These are phyloP conservation scores for Lactuca sativa DNA, from an alignment of 129 eudicot genomes.

Conservation along the genomic window DNA sequence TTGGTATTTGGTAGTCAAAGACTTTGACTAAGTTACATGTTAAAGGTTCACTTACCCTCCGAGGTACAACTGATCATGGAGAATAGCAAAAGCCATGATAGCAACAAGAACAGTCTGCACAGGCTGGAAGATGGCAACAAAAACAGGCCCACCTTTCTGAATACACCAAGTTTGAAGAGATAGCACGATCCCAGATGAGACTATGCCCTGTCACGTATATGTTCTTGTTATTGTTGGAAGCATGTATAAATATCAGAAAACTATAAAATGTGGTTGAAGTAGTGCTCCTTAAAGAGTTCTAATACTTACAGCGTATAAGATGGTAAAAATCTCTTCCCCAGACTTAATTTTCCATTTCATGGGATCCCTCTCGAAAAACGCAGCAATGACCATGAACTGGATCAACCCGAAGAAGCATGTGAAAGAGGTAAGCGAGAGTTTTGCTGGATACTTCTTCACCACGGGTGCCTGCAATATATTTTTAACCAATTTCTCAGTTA, in stretches of 20 bases:
- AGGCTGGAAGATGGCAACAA: conserved; percentile 85
- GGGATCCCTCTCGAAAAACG: conserved; percentile 61
- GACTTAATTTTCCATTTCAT: conserved; percentile 63
- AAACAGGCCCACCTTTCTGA: conserved; percentile 87
- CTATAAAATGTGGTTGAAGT: neutral
- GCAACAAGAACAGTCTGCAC: conserved; percentile 88
- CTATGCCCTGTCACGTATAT: conserved; percentile 52
- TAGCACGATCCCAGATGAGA: conserved; percentile 73
- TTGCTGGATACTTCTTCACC: conserved; percentile 85
- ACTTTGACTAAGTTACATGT: neutral
- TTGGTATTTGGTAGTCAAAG: neutral
- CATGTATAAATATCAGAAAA: neutral
- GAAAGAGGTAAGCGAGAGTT: conserved; percentile 80
- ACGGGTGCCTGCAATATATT: conserved; percentile 69
- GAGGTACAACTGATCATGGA: conserved; percentile 72
- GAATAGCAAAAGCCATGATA: conserved; percentile 64
- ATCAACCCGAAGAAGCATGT: conserved; percentile 85
- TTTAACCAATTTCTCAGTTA: conserved; percentile 1
- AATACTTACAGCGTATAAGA: conserved; percentile 70
- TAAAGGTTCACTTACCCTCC: conserved; percentile 61
- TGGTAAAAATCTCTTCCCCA: conserved; percentile 64
- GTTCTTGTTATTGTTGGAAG: neutral
- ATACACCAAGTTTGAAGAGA: conserved; percentile 91
- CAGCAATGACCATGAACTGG: conserved; percentile 73
- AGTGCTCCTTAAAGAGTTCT: neutral